Percentiles rank a stretch among this genome's conserved stretches.
These are phyloP conservation scores for Ceratocystiopsis brevicomis DNA, from an alignment of 2,329 filamentous ascomycete species.

Conservation along the genomic window DNA sequence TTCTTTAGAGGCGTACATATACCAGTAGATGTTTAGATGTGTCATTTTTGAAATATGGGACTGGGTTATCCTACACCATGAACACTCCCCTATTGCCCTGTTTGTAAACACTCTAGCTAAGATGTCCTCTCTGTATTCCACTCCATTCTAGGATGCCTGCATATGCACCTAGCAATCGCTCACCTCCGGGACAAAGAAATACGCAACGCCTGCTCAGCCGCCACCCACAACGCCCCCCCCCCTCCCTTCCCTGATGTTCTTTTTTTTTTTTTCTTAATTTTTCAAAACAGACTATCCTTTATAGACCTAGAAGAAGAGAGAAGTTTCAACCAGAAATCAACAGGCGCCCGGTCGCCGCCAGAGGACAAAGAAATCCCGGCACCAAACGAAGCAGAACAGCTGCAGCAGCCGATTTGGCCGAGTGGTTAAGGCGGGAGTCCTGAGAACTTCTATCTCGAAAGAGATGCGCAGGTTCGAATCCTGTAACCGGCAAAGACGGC, in stretches of 20 bases:
- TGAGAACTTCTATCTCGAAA: constrained; percentile 10
- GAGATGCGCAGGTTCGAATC: constrained; percentile 10
- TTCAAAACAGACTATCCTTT: not conserved
- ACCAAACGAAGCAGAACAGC: not conserved
- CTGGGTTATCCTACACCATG: too few species aligned
- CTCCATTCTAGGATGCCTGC: too few species aligned
- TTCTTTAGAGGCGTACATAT: not conserved
- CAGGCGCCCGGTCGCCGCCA: too few species aligned
- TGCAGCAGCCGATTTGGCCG: constrained; percentile 9
- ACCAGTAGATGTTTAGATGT: too few species aligned
- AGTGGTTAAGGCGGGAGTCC: constrained; percentile 10
- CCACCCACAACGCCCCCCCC: too few species aligned
- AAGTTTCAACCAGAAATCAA: not conserved
- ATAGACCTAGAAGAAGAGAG: constrained; percentile 2
- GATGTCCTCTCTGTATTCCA: too few species aligned
- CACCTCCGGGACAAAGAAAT: too few species aligned
- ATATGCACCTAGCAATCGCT: too few species aligned
- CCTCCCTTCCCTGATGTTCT: not conserved
- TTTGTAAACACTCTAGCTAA: too few species aligned
- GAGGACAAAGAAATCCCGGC: not conserved
- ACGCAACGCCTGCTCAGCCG: too few species aligned
- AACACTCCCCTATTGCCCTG: too few species aligned
- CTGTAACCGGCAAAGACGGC: constrained; percentile 9
- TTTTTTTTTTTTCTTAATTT: not conserved
- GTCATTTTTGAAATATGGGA: too few species aligned